These are phyloP conservation scores for Pinus taeda DNA, from an alignment of 75 land plant genomes.

Conservation along the genomic window DNA sequence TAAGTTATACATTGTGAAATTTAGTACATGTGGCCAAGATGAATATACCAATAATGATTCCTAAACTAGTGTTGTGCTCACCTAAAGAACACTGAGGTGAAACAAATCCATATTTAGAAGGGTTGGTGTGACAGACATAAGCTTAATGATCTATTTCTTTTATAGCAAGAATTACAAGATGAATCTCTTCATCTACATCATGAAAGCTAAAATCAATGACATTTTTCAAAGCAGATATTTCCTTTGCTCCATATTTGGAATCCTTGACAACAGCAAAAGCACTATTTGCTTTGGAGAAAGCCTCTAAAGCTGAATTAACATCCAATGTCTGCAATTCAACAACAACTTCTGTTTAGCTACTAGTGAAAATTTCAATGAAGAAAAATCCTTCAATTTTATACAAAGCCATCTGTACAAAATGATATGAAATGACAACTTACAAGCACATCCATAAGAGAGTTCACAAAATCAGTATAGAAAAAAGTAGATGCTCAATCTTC, in stretches of 20 bases:
- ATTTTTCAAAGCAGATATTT: conserved; percentile 62
- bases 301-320: conserved; percentile 62
- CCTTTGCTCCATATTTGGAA: conserved; percentile 22
- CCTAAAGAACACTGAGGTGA: not conserved
- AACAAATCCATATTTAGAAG: conserved; percentile 6
- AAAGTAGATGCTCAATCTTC: not conserved
- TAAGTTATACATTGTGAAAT: not conserved
- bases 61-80: not conserved
- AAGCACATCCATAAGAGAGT: not conserved
- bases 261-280: conserved; percentile 53
- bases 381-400: too few species aligned
- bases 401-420: not conserved
- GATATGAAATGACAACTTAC: not conserved
- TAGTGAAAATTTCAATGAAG: not conserved
- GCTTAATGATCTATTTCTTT: conserved; percentile 56
- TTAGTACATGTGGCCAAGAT: not conserved
- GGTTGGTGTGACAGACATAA: not conserved
- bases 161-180: conserved; percentile 70
- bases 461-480: not conserved
- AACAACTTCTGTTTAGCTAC: not conserved
- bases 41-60: not conserved
- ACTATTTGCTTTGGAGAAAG: conserved; percentile 54
- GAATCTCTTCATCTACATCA: conserved; percentile 70
- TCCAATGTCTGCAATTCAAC: conserved; percentile 56
- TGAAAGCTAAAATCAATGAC: conserved; percentile 85